Evolutionary conservation across 306 rosid species (phyloP).

Genomic region (Potentilla sterilis): DNA sequence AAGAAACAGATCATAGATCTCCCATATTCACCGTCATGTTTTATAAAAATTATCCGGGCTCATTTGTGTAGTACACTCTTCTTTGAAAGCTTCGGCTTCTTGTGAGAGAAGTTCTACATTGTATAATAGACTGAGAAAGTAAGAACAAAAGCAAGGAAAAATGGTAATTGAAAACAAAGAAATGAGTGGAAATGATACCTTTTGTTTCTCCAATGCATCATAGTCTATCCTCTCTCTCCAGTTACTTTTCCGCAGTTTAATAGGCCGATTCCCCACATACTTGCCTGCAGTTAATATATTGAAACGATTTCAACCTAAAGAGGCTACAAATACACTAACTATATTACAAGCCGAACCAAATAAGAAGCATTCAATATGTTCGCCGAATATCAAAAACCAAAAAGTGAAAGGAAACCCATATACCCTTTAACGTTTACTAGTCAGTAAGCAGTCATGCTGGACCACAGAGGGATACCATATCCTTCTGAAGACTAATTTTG

Average conservation of each 20-base stretch:
- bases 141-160: not conserved
- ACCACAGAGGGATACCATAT: not conserved
- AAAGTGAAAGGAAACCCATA: not conserved
- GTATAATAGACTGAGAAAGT: not conserved
- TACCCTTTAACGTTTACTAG: not conserved
- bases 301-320: not conserved
- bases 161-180: not conserved
- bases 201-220: conserved; percentile 71
- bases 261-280: conserved; percentile 94
- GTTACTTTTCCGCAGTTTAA: conserved; percentile 90
- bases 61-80: conserved; percentile 86
- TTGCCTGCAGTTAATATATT: conserved; percentile 54
- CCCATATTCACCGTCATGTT: not conserved
- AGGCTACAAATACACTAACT: not conserved
- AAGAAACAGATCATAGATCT: too few relatives aligned
- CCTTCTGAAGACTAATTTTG: not conserved
- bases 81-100: conserved; percentile 68
- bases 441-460: not conserved
- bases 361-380: not conserved
- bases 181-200: conserved; percentile 39
- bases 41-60: conserved; percentile 10
- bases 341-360: not conserved
- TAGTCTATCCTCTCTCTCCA: conserved; percentile 91
- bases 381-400: not conserved
- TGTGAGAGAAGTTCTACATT: conserved; percentile 57